Evolutionary conservation across 2,329 filamentous ascomycete species (phyloP), one percentile per base, ranked within the genome.

Genomic region (Colletotrichum shisoi): DNA sequence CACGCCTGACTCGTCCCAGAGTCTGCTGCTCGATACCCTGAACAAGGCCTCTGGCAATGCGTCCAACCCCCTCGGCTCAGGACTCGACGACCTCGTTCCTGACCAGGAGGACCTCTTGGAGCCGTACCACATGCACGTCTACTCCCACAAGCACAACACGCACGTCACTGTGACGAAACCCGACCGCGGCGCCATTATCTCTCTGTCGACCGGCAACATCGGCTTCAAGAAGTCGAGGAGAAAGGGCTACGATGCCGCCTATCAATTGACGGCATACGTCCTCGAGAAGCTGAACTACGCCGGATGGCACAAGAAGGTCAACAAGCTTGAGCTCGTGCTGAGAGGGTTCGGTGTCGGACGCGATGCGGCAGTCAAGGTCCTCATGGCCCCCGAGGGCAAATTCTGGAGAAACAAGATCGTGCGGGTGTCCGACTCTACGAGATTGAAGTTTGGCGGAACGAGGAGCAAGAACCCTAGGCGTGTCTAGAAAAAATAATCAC

Each of bases 391-490:
- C 24, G 94, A 99, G 78, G 95, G 95, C 64, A 89, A 87, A 75
- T 78, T 88, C 73, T 79, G 98, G 71, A 87, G 93, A 72, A 82
- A 85, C 39, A 88, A 91, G 81, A 91, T 99, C 71, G 83, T 87
- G 48, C 89, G 89, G 72, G 91, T 99, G 69, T 89, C 91, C 39
- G 95, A 99, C 80, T 85, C 88, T 46, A 98, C 94, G 62, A 91
- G 91, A 74, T 79, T 98, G 79, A 99, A 99, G 84, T 97, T 98
- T 83, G 95, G 94, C 80, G 96, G 95, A 75, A 92, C 91, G 45
- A 91, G 94, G 79, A 94, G 93, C 82, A 87, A 86, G 78, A 92
- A 89, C 77, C 90, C 89, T 45, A 94, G 94, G 80, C 90, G 95
- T 82, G 80, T 98, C 82, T 82, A 78, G 70, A 57, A 19, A 4